Evolutionary conservation across 768 basidiomycete species (phyloP).

Genomic region (Amanita phalloides): DNA sequence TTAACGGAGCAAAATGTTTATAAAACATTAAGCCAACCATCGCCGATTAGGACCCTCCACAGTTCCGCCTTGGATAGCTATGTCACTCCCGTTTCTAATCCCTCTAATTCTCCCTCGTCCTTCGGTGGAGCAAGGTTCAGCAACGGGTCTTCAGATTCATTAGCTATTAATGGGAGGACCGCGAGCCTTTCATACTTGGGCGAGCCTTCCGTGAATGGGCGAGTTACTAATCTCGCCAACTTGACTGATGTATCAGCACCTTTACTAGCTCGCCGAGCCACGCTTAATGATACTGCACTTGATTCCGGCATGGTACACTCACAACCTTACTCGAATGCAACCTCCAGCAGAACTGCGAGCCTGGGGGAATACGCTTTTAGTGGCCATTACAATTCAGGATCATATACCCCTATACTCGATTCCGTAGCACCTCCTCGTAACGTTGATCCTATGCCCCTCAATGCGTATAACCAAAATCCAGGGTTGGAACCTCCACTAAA

Average conservation of each 20-base stretch:
- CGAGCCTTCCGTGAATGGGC: constrained; percentile 17
- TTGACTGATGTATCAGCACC: constrained; percentile 16
- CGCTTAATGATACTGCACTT: constrained; percentile 27
- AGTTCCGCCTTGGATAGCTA: constrained; percentile 60
- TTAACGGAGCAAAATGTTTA: constrained; percentile 26
- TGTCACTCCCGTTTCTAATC: constrained; percentile 38
- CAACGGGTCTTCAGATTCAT: constrained; percentile 61
- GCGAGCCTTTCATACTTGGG: constrained; percentile 23
- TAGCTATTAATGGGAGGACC: constrained; percentile 39
- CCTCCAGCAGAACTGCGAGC: constrained; percentile 19
- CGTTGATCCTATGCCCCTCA: constrained; percentile 8
- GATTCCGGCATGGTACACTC: constrained; percentile 25
- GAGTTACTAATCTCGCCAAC: constrained; percentile 12
- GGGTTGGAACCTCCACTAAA: not conserved
- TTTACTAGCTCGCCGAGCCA: constrained; percentile 23
- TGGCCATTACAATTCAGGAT: constrained; percentile 20
- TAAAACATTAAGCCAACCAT: constrained; percentile 55
- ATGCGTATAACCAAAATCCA: constrained; percentile 1
- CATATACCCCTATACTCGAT: constrained; percentile 15
- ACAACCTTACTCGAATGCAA: constrained; percentile 19
- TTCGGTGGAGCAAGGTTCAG: constrained; percentile 54
- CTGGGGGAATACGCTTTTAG: constrained; percentile 22
- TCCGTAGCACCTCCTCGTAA: constrained; percentile 3
- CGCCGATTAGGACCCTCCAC: constrained; percentile 49
- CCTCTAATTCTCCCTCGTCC: constrained; percentile 64